Percentiles rank a stretch among this genome's conserved stretches.
phyloP scores from a whole-genome alignment of 208 protist genomes.

The Trypanosoma congolense region DNA sequence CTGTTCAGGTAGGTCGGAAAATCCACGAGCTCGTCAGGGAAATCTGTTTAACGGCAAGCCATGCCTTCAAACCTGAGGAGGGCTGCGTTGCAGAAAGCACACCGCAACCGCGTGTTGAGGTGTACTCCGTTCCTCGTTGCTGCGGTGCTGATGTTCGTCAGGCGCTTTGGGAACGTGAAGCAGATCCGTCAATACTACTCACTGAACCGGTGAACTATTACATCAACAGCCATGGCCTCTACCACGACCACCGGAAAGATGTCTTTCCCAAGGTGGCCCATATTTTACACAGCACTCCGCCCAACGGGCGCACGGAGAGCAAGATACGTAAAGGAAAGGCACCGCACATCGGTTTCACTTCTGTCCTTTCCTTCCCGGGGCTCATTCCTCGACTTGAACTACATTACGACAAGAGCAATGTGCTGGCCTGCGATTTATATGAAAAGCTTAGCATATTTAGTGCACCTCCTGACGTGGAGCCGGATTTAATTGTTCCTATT shows the following conservation, averaged over 20 bases:
- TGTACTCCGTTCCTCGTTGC: conserved; percentile 65
- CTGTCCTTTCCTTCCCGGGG: conserved; percentile 56
- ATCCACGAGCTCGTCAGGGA: conserved; percentile 78
- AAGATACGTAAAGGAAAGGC: conserved; percentile 11
- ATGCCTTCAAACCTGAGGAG: neutral
- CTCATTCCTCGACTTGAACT: conserved; percentile 80
- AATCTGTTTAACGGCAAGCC: conserved; percentile 44
- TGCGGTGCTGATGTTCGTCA: conserved; percentile 83
- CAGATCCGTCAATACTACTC: conserved; percentile 51
- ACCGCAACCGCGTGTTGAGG: conserved; percentile 64
- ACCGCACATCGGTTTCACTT: conserved; percentile 13
- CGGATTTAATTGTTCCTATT: conserved; percentile 87
- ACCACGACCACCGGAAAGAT: conserved; percentile 70
- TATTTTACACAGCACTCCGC: conserved; percentile 21
- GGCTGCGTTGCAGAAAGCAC: neutral
- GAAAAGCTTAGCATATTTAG: conserved; percentile 79
- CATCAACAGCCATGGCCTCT: conserved; percentile 73
- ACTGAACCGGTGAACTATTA: conserved; percentile 76
- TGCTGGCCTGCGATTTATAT: conserved; percentile 75
- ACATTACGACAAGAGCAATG: conserved; percentile 83
- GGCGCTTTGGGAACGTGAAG: conserved; percentile 75
- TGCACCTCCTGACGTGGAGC: conserved; percentile 52
- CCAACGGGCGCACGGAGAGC: conserved; percentile 11
- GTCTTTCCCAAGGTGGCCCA: conserved; percentile 25
- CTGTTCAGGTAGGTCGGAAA: conserved; percentile 29